Conservation (phyloP, 441 rosid species). For the Theobroma grandiflorum region DNA sequence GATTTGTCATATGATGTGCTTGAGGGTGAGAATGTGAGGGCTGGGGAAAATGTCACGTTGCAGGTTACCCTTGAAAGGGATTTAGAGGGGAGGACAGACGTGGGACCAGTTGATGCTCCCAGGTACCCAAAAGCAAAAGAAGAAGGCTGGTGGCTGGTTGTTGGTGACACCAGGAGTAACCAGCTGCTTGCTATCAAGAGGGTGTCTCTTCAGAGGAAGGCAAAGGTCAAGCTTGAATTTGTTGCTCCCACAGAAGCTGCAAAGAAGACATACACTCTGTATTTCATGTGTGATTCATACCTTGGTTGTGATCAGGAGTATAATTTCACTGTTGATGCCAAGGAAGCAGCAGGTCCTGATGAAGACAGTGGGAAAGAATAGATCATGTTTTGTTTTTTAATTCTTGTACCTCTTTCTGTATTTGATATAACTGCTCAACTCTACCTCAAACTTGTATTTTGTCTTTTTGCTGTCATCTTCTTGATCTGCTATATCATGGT, state of each 20-base stretch:
- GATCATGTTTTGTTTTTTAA: background rate
- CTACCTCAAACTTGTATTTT: background rate
- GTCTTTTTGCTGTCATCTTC: background rate
- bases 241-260: constrained; percentile 75
- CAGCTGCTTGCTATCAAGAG: constrained; percentile 90
- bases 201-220: constrained; percentile 80
- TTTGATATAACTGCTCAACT: background rate
- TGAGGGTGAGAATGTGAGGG: constrained; percentile 56
- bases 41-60: constrained; percentile 73
- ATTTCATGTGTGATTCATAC: constrained; percentile 92
- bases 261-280: constrained; percentile 65
- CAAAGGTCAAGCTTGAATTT: constrained; percentile 83
- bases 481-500: background rate
- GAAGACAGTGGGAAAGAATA: constrained; percentile 49
- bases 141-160: constrained; percentile 99
- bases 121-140: constrained; percentile 88
- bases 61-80: constrained; percentile 82
- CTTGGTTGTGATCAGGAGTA: constrained; percentile 94
- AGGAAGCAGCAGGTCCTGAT: constrained; percentile 52
- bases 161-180: constrained; percentile 85
- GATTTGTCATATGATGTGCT: constrained; percentile 79
- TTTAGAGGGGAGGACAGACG: constrained; percentile 84
- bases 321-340: constrained; percentile 65
- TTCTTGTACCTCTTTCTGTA: background rate
- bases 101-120: constrained; percentile 77